Evolutionary conservation across 352 stramenopile species (phyloP).

Genomic region (Globisporangium carolinianum): DNA sequence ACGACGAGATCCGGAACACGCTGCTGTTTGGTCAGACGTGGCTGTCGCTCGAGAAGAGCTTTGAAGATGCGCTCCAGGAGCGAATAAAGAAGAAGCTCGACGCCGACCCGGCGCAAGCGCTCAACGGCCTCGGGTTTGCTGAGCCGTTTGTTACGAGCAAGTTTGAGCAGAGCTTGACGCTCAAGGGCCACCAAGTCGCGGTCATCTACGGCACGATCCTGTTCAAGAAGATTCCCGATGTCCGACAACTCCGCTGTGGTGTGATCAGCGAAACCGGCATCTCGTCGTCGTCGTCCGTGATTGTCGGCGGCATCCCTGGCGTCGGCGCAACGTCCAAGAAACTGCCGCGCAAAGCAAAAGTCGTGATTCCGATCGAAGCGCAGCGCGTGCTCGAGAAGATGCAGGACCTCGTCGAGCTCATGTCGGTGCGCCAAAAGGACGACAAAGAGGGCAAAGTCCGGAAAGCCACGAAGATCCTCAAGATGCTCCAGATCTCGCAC

Average conservation of each 20-base stretch:
- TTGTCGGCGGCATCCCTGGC: conserved; percentile 49
- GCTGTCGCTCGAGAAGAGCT: conserved; percentile 85
- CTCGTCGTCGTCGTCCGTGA: conserved; percentile 83
- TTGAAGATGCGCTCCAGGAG: conserved; percentile 84
- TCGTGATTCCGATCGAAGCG: conserved; percentile 79
- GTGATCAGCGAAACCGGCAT: conserved; percentile 87
- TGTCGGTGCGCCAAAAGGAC: conserved; percentile 84
- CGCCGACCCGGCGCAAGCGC: conserved; percentile 23
- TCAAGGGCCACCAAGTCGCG: conserved; percentile 83
- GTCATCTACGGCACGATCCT: conserved; percentile 85
- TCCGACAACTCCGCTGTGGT: conserved; percentile 77
- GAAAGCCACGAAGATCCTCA: conserved; percentile 86
- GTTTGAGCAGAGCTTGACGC: conserved; percentile 82
- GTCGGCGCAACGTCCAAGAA: conserved; percentile 40
- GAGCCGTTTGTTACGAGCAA: conserved; percentile 79
- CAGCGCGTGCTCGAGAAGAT: conserved; percentile 87
- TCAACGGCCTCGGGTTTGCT: conserved; percentile 52
- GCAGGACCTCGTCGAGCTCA: conserved; percentile 83
- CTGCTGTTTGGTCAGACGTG: conserved; percentile 84
- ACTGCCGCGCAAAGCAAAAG: conserved; percentile 55
- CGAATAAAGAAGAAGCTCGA: conserved; percentile 76
- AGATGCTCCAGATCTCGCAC: conserved; percentile 87
- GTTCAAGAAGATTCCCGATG: conserved; percentile 86
- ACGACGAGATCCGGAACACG: conserved; percentile 82
- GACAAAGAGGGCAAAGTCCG: conserved; percentile 88